Evolutionary conservation across 331 rosid genomes (phyloP).

Genomic region (Pyrus hybrid): DNA sequence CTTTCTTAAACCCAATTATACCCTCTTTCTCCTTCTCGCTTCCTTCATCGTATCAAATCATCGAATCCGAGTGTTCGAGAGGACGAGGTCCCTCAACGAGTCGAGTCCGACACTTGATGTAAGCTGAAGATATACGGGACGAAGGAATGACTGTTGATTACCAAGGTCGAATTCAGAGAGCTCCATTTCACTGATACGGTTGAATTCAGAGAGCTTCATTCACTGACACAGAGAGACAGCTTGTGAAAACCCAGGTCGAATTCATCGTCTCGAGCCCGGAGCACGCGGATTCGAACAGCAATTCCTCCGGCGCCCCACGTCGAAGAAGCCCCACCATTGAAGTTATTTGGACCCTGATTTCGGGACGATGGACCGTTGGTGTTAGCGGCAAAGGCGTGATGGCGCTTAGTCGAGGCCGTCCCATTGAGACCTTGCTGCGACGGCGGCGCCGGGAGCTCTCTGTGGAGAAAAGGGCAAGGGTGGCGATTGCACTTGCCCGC

Average conservation of each 20-base stretch:
- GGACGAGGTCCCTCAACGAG: no score
- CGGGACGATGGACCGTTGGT: constrained; percentile 42
- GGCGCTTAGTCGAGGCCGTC: constrained; percentile 48
- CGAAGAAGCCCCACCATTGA: constrained; percentile 29
- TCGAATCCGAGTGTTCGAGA: no score
- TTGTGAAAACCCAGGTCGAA: constrained; percentile 27
- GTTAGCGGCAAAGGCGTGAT: constrained; percentile 31
- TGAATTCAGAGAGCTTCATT: constrained; percentile 62
- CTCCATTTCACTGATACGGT: no score
- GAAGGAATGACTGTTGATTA: no score
- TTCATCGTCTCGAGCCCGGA: constrained; percentile 17
- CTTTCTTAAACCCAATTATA: no score
- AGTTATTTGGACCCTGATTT: constrained; percentile 36
- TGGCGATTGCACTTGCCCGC: constrained; percentile 77
- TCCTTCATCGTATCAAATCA: no score
- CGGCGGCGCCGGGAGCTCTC: constrained; percentile 44
- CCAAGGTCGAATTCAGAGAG: no score
- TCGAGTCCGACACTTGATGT: no score
- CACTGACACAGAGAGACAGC: constrained; percentile 43
- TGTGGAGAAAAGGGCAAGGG: constrained; percentile 64
- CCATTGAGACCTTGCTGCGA: constrained; percentile 32
- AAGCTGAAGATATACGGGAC: no score
- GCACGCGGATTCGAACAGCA: constrained; percentile 13
- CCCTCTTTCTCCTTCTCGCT: no score
- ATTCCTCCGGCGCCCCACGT: constrained; percentile 48